phyloP scores from a whole-genome alignment of 169 alveolate species.

The Plasmodium sp. region DNA sequence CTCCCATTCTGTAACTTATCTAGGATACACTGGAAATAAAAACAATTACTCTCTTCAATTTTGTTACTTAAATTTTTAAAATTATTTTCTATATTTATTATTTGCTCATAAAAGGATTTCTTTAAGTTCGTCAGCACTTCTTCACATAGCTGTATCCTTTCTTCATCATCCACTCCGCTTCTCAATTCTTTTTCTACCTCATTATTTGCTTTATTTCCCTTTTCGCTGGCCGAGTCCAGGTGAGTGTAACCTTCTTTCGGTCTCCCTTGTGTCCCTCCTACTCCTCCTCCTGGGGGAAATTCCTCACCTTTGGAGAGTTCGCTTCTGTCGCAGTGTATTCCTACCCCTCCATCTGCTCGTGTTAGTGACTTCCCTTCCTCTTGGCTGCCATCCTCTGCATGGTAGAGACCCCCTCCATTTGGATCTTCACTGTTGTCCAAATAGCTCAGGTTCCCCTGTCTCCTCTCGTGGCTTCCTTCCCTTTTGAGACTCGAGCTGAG shows the following conservation, averaged over 20 bases:
- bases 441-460: not conserved
- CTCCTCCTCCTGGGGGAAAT: not conserved
- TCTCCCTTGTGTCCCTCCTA: not conserved
- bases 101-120: constrained; percentile 9
- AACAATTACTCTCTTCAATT: constrained; percentile 45
- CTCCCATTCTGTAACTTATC: constrained; percentile 32
- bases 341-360: not conserved
- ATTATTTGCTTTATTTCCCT: not conserved
- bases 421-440: not conserved
- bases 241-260: not conserved
- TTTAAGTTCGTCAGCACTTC: constrained; percentile 20
- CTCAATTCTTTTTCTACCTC: not conserved
- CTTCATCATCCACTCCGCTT: not conserved
- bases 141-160: constrained; percentile 25
- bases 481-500: not conserved
- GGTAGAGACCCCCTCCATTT: not conserved
- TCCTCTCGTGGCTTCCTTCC: not conserved
- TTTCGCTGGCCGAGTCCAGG: not conserved
- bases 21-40: constrained; percentile 46
- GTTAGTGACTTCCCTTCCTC: not conserved
- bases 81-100: constrained; percentile 50
- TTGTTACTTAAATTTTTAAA: constrained; percentile 59
- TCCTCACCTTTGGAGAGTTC: not conserved
- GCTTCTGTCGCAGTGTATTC: not conserved
- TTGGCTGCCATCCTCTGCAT: not conserved